Conservation (phyloP, 2,329 filamentous ascomycete genomes). For the Bimuria novae-zelandiae region DNA sequence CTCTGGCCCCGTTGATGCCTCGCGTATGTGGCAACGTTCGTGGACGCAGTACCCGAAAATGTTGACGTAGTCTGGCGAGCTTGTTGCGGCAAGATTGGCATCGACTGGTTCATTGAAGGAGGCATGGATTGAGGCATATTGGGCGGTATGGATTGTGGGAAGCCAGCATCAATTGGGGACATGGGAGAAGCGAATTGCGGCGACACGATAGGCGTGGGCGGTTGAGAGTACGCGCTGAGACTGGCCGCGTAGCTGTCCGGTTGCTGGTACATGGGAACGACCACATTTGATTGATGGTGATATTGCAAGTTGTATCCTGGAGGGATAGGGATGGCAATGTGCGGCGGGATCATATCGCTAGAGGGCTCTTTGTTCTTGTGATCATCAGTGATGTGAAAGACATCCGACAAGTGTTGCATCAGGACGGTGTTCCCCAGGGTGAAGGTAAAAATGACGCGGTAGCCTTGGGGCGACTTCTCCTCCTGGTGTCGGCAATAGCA, state of each 20-base stretch:
- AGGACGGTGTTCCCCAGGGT: conserved; percentile 80
- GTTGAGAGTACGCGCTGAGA: conserved; percentile 21
- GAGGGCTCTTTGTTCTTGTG: conserved; percentile 70
- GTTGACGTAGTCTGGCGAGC: conserved; percentile 8
- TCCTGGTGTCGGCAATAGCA: conserved; percentile 96
- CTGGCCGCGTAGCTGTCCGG: conserved; percentile 4
- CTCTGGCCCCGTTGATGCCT: conserved; percentile 27
- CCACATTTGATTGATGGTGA: conserved; percentile 4
- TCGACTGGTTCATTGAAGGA: background rate
- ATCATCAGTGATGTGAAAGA: conserved; percentile 96
- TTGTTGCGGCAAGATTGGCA: conserved; percentile 1
- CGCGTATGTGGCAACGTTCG: conserved; percentile 17
- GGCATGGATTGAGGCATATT: background rate
- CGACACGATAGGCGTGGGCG: conserved; percentile 23
- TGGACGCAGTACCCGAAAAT: background rate
- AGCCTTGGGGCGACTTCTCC: conserved; percentile 78
- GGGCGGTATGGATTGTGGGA: background rate
- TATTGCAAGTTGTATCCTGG: conserved; percentile 10
- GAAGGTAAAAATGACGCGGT: conserved; percentile 91
- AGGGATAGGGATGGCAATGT: conserved; percentile 28
- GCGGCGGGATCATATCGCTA: conserved; percentile 24
- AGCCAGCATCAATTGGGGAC: background rate
- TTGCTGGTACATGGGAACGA: conserved; percentile 11
- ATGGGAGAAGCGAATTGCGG: conserved; percentile 17
- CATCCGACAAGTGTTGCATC: conserved; percentile 76